phyloP scores from a whole-genome alignment of 1,284 basidiomycete species.

The Cutaneotrichosporon cavernicola region DNA sequence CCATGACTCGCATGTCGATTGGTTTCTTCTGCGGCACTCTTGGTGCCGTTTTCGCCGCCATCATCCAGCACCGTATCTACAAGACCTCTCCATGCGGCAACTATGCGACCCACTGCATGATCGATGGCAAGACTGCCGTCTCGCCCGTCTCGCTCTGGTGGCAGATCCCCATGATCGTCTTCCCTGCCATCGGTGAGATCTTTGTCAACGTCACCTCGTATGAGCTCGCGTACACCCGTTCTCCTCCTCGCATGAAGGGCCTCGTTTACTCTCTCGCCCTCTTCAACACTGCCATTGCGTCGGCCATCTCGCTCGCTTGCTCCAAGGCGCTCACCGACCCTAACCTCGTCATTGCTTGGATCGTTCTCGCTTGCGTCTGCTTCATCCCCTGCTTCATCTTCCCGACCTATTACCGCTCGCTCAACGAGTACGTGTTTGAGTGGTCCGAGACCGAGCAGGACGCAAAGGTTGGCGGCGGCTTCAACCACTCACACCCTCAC shows the following conservation, averaged over 20 bases:
- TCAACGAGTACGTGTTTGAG: slow-evolving; percentile 40
- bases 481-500: background rate
- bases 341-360: slow-evolving; percentile 55
- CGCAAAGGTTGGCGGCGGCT: slow-evolving; percentile 7
- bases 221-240: slow-evolving; percentile 56
- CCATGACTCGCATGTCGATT: slow-evolving; percentile 42
- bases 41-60: slow-evolving; percentile 11
- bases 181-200: slow-evolving; percentile 57
- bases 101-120: slow-evolving; percentile 46
- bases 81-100: slow-evolving; percentile 53
- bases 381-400: slow-evolving; percentile 35
- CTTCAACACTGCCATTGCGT: slow-evolving; percentile 55
- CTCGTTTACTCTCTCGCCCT: slow-evolving; percentile 52
- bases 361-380: slow-evolving; percentile 48
- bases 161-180: slow-evolving; percentile 53
- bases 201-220: slow-evolving; percentile 57
- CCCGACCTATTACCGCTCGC: slow-evolving; percentile 30
- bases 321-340: slow-evolving; percentile 51
- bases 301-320: slow-evolving; percentile 51
- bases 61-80: slow-evolving; percentile 55
- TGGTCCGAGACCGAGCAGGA: slow-evolving; percentile 16
- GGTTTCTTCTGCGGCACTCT: slow-evolving; percentile 32
- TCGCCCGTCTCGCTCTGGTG: slow-evolving; percentile 47
- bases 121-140: slow-evolving; percentile 9
- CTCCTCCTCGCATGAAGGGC: slow-evolving; percentile 54